Evolutionary conservation across 179 eudicot genomes (phyloP), one percentile per base, ranked within the genome.

Genomic region (Drosera spatulata): DNA sequence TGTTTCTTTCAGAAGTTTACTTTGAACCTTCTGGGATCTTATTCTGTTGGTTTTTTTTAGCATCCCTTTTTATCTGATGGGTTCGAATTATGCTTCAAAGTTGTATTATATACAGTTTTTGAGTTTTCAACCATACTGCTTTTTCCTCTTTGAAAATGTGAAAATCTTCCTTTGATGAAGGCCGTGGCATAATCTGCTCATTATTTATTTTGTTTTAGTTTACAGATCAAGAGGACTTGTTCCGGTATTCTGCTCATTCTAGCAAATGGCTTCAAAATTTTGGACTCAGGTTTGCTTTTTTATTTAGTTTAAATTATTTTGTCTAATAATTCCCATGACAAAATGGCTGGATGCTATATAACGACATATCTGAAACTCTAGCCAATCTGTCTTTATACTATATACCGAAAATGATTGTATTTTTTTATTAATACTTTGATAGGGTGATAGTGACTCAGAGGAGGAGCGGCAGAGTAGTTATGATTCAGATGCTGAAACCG

Each of bases 371-470:
- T 7, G 8, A 39, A 54, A 39, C 55, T 54, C 1, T 39, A 6
- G 22, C 33, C 45, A 8, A 0, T 62, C 1, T 15, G 12, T 14
- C 2, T 50, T 45, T 39, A 11, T 3, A 41, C 33, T 0, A 4
- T 51, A 13, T 42, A 47, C 6, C 13, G 38, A 3, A 40, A 50
- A 47, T 2, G 41, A 6, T 5, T 0, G 8, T 33, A 6, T 2
- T 1, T 39, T 11, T 51, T 56, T 39, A 12, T 42, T 3, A 3
- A 46, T 0, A 51, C 56, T 57, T 39, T 66, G 33, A 59, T 52
- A 83, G 95, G 85, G 86, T 62, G 85, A 73, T 61, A 82, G 80
- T 67, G 95, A 82, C 11, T 48, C 79, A 5, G 87, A 83, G 57
- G 84, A 79, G 22, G 95, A 80, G 38, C 13, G 53, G 22, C 66